These are phyloP conservation scores for Neurospora sp. DNA, from an alignment of 2,329 filamentous ascomycete species.

Conservation along the genomic window DNA sequence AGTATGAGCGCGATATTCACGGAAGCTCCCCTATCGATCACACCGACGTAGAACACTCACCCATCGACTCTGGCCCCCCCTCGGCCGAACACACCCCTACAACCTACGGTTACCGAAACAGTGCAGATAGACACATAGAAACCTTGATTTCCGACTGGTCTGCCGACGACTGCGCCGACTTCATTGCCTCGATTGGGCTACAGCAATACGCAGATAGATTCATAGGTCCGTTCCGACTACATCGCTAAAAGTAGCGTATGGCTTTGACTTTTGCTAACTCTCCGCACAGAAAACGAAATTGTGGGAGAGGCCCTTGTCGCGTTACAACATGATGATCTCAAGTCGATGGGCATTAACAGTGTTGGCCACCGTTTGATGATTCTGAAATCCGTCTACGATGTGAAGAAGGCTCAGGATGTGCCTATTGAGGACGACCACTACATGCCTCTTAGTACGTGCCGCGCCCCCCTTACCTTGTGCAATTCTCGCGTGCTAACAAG, in stretches of 20 bases:
- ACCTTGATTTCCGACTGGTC: slow-evolving; percentile 73
- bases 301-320: slow-evolving; percentile 84
- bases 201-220: slow-evolving; percentile 76
- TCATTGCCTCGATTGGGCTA: slow-evolving; percentile 68
- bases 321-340: slow-evolving; percentile 83
- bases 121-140: slow-evolving; percentile 57
- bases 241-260: not conserved
- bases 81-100: slow-evolving; percentile 67
- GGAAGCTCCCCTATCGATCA: slow-evolving; percentile 56
- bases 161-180: slow-evolving; percentile 82
- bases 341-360: slow-evolving; percentile 86
- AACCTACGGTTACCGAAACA: slow-evolving; percentile 62
- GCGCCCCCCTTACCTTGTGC: slow-evolving; percentile 1
- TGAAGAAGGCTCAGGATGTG: slow-evolving; percentile 89
- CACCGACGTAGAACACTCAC: slow-evolving; percentile 57
- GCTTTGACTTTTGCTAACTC: not conserved
- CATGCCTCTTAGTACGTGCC: slow-evolving; percentile 70
- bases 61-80: slow-evolving; percentile 61
- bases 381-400: slow-evolving; percentile 90
- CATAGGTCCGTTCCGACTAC: slow-evolving; percentile 46
- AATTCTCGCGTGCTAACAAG: slow-evolving; percentile 8
- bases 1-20: slow-evolving; percentile 65
- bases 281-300: slow-evolving; percentile 72
- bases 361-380: slow-evolving; percentile 92
- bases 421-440: slow-evolving; percentile 90